Percentiles rank a stretch among this genome's conserved stretches.
Evolutionary conservation across 75 land plant species (phyloP).

Genomic region (Gnetum montanum): DNA sequence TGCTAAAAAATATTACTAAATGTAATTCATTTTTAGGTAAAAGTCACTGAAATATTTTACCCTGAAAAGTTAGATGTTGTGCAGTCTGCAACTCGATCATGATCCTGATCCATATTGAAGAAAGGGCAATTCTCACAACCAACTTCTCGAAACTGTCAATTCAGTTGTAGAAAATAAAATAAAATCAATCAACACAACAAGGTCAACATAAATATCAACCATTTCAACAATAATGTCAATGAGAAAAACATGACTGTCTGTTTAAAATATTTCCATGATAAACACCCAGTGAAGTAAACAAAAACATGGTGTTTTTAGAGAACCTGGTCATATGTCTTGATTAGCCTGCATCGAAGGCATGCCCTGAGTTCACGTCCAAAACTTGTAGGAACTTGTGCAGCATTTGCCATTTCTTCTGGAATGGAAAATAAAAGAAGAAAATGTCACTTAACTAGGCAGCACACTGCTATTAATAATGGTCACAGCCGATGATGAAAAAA

Average conservation of each 20-base stretch:
- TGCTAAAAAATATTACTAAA: too few species aligned
- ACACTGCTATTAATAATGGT: too few species aligned
- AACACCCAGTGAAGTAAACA: not conserved
- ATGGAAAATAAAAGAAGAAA: not conserved
- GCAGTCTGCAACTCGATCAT: slow-evolving; percentile 68
- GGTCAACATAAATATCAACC: not conserved
- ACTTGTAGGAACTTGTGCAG: slow-evolving; percentile 90
- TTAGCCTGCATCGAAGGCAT: slow-evolving; percentile 86
- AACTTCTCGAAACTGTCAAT: slow-evolving; percentile 56
- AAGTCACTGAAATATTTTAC: too few species aligned
- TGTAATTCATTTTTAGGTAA: too few species aligned
- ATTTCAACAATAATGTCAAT: too few species aligned
- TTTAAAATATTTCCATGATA: not conserved
- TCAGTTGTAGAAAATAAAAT: not conserved
- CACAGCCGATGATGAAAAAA: too few species aligned
- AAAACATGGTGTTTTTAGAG: not conserved
- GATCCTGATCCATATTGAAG: slow-evolving; percentile 75
- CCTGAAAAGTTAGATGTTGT: slow-evolving; percentile 91
- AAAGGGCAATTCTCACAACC: slow-evolving; percentile 95
- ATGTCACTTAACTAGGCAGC: too few species aligned
- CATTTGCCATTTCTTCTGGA: not conserved
- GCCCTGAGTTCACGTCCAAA: slow-evolving; percentile 87
- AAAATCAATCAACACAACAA: not conserved
- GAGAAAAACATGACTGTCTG: slow-evolving; percentile 2
- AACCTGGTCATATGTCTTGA: slow-evolving; percentile 96